phyloP scores from a whole-genome alignment of 352 stramenopile species.

The Thalassiosira ordinaria region DNA sequence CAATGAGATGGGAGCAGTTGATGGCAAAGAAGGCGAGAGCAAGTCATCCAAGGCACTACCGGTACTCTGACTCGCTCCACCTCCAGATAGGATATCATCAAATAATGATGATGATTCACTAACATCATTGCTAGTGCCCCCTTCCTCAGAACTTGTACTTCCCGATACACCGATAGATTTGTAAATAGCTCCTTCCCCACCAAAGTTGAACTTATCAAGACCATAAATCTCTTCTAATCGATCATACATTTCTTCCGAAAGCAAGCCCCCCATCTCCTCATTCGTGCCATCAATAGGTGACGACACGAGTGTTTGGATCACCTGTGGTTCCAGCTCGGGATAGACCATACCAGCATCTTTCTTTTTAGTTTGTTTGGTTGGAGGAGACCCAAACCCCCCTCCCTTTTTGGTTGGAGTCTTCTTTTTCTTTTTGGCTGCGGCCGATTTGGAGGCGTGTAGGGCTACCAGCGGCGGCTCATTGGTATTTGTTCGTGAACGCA shows the following conservation, averaged over 20 bases:
- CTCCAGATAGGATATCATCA: constrained; percentile 58
- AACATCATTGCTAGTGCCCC: no score
- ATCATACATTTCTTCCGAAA: constrained; percentile 79
- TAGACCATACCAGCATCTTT: constrained; percentile 16
- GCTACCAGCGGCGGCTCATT: neutral
- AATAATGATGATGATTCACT: constrained; percentile 46
- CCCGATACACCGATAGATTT: constrained; percentile 29
- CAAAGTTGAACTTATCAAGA: constrained; percentile 79
- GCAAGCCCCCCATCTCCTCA: constrained; percentile 14
- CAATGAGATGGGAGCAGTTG: constrained; percentile 1
- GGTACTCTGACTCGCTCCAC: constrained; percentile 5
- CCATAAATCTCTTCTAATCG: constrained; percentile 82
- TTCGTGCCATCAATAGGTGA: constrained; percentile 24
- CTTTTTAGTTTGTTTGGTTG: neutral
- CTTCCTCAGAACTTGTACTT: constrained; percentile 15
- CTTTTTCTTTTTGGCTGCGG: neutral
- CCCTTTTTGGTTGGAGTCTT: neutral
- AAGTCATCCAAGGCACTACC: constrained; percentile 8
- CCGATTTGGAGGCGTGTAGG: neutral
- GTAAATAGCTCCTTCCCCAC: constrained; percentile 38
- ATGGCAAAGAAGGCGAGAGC: constrained; percentile 8
- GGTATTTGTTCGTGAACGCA: neutral
- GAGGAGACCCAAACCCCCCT: neutral
- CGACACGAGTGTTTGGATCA: constrained; percentile 66
- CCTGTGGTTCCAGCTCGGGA: constrained; percentile 63